Evolutionary conservation across 352 stramenopile species (phyloP), one percentile per base, ranked within the genome.

Genomic region (Thraustochytrium sp.): DNA sequence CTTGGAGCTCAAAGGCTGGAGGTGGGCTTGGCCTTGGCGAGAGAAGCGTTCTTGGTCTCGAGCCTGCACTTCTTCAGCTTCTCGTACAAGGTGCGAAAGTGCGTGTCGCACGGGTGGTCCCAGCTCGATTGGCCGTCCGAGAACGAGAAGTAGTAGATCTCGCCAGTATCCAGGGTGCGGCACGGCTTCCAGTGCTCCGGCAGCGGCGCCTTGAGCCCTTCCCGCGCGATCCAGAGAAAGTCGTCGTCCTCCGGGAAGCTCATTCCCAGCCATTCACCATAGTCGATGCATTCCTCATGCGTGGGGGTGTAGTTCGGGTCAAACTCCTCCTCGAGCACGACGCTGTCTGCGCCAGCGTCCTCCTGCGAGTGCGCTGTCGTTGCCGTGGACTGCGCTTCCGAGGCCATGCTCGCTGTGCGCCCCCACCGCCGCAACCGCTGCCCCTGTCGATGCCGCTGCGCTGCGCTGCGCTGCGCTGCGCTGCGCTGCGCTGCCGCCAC

Each of bases 71-170:
- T n/a, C 89, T 96, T 97, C 86, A 97, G 90, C 77, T 97, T 92
- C 65, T 96, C 92, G 87, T 97, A 97, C 42, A 97, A 64, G 56
- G 93, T 95, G 21, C 92, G 91, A 86, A 97, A 97, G 85, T 94
- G 97, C 88, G 96, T 93, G 85, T 98, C 94, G 82, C 93, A 97
- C 0, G 94, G 94, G 82, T 98, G 94, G 80, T 98, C 94, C 94
- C 94, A 98, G 44, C 93, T 97, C 85, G 90, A 96, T 86, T 97
- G 92, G 2, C 94, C 94, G 9, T 87, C 89, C 18, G 90, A 88
- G 85, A 98, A 97, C 87, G 97, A 97, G 86, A 97, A 97, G 87
- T 98, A 98, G 86, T 97, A 98, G 80, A 98, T 96, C 86, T 98
- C 94, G 42, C 96, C 92, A 73, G 94, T 97, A 87, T 97, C 92